phyloP scores from a whole-genome alignment of 192 early-diverging fungal genomes.

The Coemansia sp. region DNA sequence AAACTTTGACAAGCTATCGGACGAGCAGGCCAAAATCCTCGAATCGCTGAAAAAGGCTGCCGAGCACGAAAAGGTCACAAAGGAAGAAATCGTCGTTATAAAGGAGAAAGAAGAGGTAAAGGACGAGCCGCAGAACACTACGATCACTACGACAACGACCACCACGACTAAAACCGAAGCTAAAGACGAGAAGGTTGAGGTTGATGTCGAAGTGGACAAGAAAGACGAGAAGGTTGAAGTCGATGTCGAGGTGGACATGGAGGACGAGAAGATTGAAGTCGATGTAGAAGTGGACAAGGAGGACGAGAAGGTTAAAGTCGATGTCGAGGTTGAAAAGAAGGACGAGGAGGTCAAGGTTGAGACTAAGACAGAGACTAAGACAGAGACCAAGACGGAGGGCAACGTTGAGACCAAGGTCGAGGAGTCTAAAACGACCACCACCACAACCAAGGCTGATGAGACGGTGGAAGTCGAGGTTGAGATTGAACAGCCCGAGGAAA shows the following conservation, averaged over 20 bases:
- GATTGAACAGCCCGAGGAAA: neutral
- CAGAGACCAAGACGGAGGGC: slow-evolving; percentile 5
- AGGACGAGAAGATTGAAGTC: slow-evolving; percentile 7
- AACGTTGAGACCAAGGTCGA: slow-evolving; percentile 18
- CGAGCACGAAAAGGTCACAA: slow-evolving; percentile 8
- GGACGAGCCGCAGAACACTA: neutral
- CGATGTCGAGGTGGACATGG: slow-evolving; percentile 3
- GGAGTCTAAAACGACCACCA: slow-evolving; percentile 11
- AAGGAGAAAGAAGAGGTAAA: slow-evolving; percentile 3
- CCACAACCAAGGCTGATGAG: slow-evolving; percentile 9
- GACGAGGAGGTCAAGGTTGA: slow-evolving; percentile 11
- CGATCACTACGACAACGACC: neutral
- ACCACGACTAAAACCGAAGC: neutral
- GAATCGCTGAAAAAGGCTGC: slow-evolving; percentile 25
- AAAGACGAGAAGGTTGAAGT: slow-evolving; percentile 13
- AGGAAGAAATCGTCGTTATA: neutral
- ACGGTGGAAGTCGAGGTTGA: neutral
- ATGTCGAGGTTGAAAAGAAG: slow-evolving; percentile 6
- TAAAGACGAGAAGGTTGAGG: slow-evolving; percentile 3
- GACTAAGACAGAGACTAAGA: slow-evolving; percentile 12
- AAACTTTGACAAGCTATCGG: slow-evolving; percentile 52
- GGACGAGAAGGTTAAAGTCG: neutral
- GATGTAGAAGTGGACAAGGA: slow-evolving; percentile 3
- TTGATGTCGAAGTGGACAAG: neutral
- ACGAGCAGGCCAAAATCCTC: slow-evolving; percentile 40